Evolutionary conservation across 495 filamentous ascomycete species (phyloP).

Genomic region (Aspergillus sparsus): DNA sequence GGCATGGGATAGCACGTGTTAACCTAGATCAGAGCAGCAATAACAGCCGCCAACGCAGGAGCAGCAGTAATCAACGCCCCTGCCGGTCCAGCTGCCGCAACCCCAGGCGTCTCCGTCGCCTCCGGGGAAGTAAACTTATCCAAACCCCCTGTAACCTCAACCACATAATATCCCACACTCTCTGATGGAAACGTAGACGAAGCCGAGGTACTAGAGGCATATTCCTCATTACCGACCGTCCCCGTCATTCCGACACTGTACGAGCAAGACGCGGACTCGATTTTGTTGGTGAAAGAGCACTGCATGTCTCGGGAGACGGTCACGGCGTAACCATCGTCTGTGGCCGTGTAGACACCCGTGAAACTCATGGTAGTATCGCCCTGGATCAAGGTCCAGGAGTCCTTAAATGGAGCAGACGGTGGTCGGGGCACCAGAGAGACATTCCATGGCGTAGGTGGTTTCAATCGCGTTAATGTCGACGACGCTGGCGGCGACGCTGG

Average conservation of each 20-base stretch:
- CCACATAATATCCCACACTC: not conserved
- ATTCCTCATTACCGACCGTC: not conserved
- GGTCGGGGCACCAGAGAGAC: not conserved
- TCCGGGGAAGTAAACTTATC: not conserved
- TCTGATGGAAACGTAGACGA: not conserved
- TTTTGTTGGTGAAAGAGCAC: not conserved
- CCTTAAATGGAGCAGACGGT: not conserved
- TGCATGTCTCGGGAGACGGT: not conserved
- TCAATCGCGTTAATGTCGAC: not conserved
- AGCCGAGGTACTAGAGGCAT: not conserved
- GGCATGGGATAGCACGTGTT: too few relatives aligned
- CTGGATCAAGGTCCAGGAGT: not conserved
- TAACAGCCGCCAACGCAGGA: not conserved
- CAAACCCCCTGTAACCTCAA: not conserved
- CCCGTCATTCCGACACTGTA: not conserved
- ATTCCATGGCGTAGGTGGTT: not conserved
- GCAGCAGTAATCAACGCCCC: not conserved
- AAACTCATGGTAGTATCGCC: not conserved
- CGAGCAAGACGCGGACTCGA: not conserved
- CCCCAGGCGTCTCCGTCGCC: not conserved
- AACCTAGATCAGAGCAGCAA: not conserved
- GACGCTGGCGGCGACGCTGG: not conserved
- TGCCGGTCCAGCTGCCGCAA: not conserved
- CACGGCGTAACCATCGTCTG: not conserved
- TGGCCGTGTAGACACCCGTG: not conserved